Evolutionary conservation across 768 basidiomycete species (phyloP).

Genomic region (Rhizopogon vinicolor): DNA sequence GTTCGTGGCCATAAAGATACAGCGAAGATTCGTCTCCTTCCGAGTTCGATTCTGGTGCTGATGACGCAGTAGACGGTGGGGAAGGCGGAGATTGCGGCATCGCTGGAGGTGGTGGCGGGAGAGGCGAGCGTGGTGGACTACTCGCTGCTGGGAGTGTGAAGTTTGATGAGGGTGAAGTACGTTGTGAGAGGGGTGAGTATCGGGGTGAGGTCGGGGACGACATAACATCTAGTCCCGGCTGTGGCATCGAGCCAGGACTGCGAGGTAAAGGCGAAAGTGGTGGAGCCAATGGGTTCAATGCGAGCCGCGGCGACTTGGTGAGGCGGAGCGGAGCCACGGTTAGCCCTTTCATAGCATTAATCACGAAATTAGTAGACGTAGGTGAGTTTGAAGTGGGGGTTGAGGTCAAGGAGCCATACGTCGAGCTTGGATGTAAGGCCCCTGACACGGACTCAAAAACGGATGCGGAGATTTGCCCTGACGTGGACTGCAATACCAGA

Average conservation of each 20-base stretch:
- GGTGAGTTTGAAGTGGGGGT: conserved; percentile 8
- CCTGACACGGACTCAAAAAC: conserved; percentile 8
- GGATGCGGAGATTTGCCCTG: conserved; percentile 11
- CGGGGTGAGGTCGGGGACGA: conserved; percentile 9
- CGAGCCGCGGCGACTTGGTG: conserved; percentile 19
- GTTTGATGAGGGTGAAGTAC: conserved; percentile 15
- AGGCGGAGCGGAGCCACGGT: conserved; percentile 21
- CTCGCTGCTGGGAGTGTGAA: neutral
- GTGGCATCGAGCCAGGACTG: conserved; percentile 4
- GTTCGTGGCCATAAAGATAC: neutral
- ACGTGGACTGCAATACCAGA: neutral
- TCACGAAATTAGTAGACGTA: neutral
- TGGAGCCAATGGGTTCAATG: conserved; percentile 10
- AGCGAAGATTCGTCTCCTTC: neutral
- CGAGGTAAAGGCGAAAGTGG: conserved; percentile 6
- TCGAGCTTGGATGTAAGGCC: conserved; percentile 13
- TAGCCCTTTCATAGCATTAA: conserved; percentile 2
- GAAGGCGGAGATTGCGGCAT: conserved; percentile 5
- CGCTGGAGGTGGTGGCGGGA: conserved; percentile 3
- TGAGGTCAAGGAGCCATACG: neutral
- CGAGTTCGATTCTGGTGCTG: neutral
- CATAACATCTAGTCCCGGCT: conserved; percentile 6
- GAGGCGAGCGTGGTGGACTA: conserved; percentile 4
- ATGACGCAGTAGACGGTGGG: neutral
- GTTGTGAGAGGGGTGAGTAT: conserved; percentile 20